Percentiles rank a stretch among this genome's conserved stretches.
Evolutionary conservation across 2,329 filamentous ascomycete genomes (phyloP).

Genomic region (Aureobasidium leucospermi): DNA sequence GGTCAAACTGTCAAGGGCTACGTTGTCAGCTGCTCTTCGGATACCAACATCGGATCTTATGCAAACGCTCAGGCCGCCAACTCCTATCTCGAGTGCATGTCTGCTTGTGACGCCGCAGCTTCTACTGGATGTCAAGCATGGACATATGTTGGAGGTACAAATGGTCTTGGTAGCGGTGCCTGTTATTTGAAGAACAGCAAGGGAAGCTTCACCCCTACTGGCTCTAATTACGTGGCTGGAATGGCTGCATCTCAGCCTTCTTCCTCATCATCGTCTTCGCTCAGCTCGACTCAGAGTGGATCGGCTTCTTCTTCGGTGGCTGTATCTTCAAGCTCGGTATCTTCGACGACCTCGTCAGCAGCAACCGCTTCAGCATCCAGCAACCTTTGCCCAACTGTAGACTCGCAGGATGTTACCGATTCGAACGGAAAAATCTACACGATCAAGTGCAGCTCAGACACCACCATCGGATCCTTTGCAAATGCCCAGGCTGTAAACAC

Average conservation of each 20-base stretch:
- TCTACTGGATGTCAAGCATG: slow-evolving; percentile 14
- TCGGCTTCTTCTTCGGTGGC: not conserved
- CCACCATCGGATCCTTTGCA: slow-evolving; percentile 12
- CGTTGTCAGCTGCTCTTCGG: not conserved
- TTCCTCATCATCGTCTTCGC: not conserved
- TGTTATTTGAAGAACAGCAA: slow-evolving; percentile 15
- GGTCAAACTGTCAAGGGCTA: slow-evolving; percentile 6
- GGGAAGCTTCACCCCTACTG: slow-evolving; percentile 9
- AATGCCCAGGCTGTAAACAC: slow-evolving; percentile 12
- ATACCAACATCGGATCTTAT: slow-evolving; percentile 13
- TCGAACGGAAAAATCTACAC: slow-evolving; percentile 12
- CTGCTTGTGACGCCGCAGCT: slow-evolving; percentile 11
- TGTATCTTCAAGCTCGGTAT: slow-evolving; percentile 4
- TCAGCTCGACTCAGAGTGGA: not conserved
- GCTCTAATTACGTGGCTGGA: slow-evolving; percentile 11
- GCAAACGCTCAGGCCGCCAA: slow-evolving; percentile 5
- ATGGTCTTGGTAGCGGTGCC: slow-evolving; percentile 11
- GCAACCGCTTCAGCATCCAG: not conserved
- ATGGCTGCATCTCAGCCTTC: not conserved
- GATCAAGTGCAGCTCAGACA: slow-evolving; percentile 13
- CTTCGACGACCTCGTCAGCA: slow-evolving; percentile 8
- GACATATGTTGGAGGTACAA: slow-evolving; percentile 14
- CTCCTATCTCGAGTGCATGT: slow-evolving; percentile 16
- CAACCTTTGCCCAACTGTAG: slow-evolving; percentile 18
- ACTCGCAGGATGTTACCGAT: slow-evolving; percentile 11